Base-by-base conservation (phyloP, 2,329 filamentous ascomycete species). In the Ciborinia camelliae region DNA sequence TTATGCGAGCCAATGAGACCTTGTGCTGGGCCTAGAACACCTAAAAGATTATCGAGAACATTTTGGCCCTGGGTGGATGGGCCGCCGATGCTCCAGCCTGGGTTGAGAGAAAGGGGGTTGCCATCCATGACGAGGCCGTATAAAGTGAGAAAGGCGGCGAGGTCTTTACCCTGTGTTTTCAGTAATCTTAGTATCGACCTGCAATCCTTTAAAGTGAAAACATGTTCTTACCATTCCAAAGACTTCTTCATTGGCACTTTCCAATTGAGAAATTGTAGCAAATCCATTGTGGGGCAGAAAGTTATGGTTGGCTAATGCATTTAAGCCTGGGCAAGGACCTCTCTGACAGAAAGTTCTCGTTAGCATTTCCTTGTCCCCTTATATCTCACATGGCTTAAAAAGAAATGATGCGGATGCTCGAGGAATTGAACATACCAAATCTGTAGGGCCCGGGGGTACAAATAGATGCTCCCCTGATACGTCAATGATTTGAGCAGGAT, bases 1-100 rank as follows among this genome's bases (percentile, higher is more conserved):
- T 83, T 82, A 71, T 85, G 82, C 3, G 79, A 78, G 30, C 80
- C 79, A 20, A 73, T 72, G 3, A 84, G 75, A 2, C 81, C 81
- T 20, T 76, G 77, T 0, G 81, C 80, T 3, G 76, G 76, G 2
- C 79, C 61, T 59, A 77, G 8, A 23, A 66, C 10, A 23, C 48
- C 57, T 0, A 60, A 26, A 7, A 52, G 72, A 70, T 64, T 65
- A 5, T 32, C 75, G n/a, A 77, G 70, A 15, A 64, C 10, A 7
- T 58, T 51, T 47, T 41, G 23, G 20, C 23, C 23, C 18, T 58
- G 30, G 1, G 32, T 39, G 2, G 52, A 35, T 23, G 26, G 37
- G 9, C 43, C 53, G 5, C 53, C 53, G 9, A 64, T 64, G 10
- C 48, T 47, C 23, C 30, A 50, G 35, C 53, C 62, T 15, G 61